Evolutionary conservation across 225 moss, liverwort and hornwort genomes (phyloP).

Genomic region (Rhytidiadelphus loreus): DNA sequence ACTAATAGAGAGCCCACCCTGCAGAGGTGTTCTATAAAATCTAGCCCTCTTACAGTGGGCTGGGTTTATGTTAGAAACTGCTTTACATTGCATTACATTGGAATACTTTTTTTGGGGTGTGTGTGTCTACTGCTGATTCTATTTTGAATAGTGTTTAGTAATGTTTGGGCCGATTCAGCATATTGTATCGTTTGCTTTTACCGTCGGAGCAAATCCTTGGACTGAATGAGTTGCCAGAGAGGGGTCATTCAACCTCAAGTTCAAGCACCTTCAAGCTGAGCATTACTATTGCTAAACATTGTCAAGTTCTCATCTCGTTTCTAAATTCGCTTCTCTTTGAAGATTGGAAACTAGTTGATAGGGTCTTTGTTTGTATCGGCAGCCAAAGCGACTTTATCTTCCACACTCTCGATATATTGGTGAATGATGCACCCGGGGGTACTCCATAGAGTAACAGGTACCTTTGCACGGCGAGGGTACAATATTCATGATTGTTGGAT

Average conservation of each 20-base stretch:
- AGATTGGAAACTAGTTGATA: not conserved
- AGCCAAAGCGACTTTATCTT: conserved; percentile 62
- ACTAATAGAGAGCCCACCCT: not conserved
- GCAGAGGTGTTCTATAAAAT: not conserved
- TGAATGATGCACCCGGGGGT: not conserved
- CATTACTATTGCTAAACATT: not conserved
- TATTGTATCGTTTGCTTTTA: not conserved
- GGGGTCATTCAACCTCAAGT: not conserved
- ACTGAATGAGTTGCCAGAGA: not conserved
- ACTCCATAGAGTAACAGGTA: not conserved
- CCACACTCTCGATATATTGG: conserved; percentile 18
- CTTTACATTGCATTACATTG: not conserved
- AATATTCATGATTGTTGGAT: conserved; percentile 70
- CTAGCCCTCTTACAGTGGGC: not conserved
- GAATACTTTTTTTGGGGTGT: not conserved
- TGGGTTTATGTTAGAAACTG: not conserved
- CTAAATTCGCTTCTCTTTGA: not conserved
- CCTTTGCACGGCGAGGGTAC: not conserved
- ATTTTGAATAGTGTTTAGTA: not conserved
- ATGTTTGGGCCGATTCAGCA: not conserved
- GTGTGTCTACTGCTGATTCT: not conserved
- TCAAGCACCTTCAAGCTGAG: not conserved
- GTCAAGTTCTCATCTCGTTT: not conserved
- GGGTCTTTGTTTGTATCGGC: not conserved
- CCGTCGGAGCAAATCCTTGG: not conserved